Percentiles rank a stretch among this genome's conserved stretches.
These are phyloP conservation scores for Micractinium conductrix DNA, from an alignment of 139 green algal genomes.

Conservation along the genomic window DNA sequence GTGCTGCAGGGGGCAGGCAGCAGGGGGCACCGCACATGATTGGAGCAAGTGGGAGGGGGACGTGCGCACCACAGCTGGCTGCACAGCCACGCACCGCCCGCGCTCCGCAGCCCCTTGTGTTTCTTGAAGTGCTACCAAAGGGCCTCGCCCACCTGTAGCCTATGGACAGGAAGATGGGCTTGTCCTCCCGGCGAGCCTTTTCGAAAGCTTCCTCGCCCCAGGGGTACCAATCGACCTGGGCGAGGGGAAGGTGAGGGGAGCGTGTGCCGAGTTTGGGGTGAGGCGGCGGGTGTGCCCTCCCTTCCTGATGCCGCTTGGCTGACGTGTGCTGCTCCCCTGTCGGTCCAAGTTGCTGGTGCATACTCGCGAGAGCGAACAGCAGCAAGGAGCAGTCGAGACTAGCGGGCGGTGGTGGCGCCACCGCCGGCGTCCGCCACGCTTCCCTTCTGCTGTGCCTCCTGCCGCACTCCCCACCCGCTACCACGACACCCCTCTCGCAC, in stretches of 20 bases:
- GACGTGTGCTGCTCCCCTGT: no score
- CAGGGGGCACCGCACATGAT: no score
- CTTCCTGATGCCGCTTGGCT: background rate
- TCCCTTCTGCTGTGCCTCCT: background rate
- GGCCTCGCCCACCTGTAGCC: no score
- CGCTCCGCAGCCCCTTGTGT: no score
- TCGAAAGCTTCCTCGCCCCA: constrained; percentile 88
- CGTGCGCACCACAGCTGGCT: no score
- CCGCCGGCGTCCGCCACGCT: background rate
- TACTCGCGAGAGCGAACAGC: no score
- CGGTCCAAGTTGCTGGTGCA: background rate
- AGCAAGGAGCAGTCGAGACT: background rate
- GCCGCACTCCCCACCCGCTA: background rate
- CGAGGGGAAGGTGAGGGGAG: background rate
- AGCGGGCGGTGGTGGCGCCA: background rate
- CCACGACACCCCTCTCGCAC: constrained; percentile 39
- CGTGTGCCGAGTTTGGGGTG: background rate
- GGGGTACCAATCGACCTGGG: constrained; percentile 91
- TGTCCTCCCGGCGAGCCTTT: constrained; percentile 66
- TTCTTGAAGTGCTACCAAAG: no score
- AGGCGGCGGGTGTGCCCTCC: background rate
- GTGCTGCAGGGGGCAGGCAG: background rate
- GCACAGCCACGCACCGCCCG: no score
- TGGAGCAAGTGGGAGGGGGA: no score
- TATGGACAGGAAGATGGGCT: constrained; percentile 91